Conservation (phyloP, 129 eudicot species). For the Cynara cardunculus region DNA sequence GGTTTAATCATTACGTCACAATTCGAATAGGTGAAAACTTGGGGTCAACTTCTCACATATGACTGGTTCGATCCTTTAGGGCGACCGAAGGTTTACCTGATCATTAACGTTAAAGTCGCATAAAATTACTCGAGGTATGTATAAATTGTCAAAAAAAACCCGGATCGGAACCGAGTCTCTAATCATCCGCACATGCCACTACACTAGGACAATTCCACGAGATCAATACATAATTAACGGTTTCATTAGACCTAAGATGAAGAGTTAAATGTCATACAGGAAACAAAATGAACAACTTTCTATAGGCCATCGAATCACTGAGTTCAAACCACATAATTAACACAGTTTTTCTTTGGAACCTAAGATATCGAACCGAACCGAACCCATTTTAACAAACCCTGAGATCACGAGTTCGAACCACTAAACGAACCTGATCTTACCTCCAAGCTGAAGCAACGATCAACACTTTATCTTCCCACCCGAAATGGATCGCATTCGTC, state of each 20-base stretch:
- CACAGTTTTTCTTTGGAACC: neutral
- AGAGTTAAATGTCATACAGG: neutral
- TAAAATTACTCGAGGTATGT: too few relatives aligned
- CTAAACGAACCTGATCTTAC: slow-evolving; percentile 15
- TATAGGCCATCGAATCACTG: neutral
- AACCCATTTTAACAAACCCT: neutral
- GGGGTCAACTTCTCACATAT: too few relatives aligned
- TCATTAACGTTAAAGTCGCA: too few relatives aligned
- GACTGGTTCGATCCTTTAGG: too few relatives aligned
- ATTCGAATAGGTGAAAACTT: too few relatives aligned
- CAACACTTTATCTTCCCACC: slow-evolving; percentile 86
- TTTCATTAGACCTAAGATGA: neutral
- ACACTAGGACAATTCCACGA: too few relatives aligned
- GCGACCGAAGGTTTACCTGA: too few relatives aligned
- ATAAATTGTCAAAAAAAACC: too few relatives aligned
- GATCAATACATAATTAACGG: too few relatives aligned
- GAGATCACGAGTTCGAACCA: neutral
- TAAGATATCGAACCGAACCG: neutral
- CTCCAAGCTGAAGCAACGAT: slow-evolving; percentile 87
- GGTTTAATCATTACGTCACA: too few relatives aligned
- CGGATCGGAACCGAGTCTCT: too few relatives aligned
- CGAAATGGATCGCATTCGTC: slow-evolving; percentile 67
- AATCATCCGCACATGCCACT: too few relatives aligned
- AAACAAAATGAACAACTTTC: neutral
- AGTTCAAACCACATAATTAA: neutral